These are phyloP conservation scores for Pelargonium citronellum DNA, from an alignment of 441 rosid species.

Conservation along the genomic window DNA sequence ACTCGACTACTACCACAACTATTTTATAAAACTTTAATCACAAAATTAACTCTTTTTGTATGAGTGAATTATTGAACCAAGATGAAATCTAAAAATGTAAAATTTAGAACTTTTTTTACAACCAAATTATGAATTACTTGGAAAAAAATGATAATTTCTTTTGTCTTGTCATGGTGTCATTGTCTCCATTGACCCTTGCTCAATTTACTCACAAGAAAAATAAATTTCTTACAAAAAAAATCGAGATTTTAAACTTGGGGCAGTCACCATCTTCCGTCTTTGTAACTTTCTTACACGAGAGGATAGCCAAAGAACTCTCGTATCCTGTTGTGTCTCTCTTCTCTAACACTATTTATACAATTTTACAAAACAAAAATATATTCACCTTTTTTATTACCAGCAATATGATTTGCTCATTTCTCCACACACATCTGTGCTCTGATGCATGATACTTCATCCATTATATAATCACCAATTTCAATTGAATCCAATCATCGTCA, in stretches of 20 bases:
- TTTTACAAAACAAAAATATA: constrained; percentile 8
- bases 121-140: too few relatives aligned
- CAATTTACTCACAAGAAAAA: too few relatives aligned
- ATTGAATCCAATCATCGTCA: constrained; percentile 4
- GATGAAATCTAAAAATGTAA: too few relatives aligned
- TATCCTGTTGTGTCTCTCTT: constrained; percentile 12
- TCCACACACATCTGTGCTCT: constrained; percentile 13
- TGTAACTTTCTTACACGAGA: constrained; percentile 32
- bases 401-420: background rate
- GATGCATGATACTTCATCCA: constrained; percentile 29
- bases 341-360: constrained; percentile 15
- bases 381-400: background rate
- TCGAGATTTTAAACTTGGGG: constrained; percentile 16
- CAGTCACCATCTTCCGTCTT: constrained; percentile 32
- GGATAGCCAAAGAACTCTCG: constrained; percentile 28
- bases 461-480: constrained; percentile 21
- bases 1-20: too few relatives aligned
- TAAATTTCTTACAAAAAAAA: background rate
- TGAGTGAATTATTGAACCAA: too few relatives aligned
- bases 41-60: too few relatives aligned
- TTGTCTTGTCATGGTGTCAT: too few relatives aligned
- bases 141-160: too few relatives aligned
- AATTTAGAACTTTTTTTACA: too few relatives aligned
- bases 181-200: too few relatives aligned
- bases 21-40: too few relatives aligned